Percentiles rank a stretch among this genome's conserved stretches.
Evolutionary conservation across 768 basidiomycete species (phyloP).

Genomic region (Rubroboletus pulcherrimus): DNA sequence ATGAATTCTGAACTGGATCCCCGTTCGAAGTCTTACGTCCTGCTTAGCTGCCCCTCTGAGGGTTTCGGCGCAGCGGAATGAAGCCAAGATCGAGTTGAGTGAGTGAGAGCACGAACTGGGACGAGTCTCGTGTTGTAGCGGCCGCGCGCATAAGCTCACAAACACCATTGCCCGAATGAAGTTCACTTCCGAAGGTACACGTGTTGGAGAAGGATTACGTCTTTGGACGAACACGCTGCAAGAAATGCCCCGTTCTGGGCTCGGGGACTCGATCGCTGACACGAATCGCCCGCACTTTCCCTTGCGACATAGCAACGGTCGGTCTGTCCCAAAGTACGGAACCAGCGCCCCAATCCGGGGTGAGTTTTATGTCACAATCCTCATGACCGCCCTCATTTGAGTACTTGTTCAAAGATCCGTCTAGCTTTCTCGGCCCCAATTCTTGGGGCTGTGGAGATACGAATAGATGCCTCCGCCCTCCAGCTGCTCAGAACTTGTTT

Average conservation of each 20-base stretch:
- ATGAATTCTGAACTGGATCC: conserved; percentile 26
- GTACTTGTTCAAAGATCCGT: conserved; percentile 16
- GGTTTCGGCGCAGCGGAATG: conserved; percentile 12
- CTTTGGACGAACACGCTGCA: conserved; percentile 20
- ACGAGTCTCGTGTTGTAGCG: conserved; percentile 16
- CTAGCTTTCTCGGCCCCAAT: conserved; percentile 22
- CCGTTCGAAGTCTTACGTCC: conserved; percentile 8
- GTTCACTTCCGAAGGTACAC: conserved; percentile 26
- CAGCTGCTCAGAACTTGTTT: conserved; percentile 13
- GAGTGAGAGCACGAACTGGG: conserved; percentile 14
- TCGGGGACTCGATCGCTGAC: conserved; percentile 27
- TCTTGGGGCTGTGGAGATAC: conserved; percentile 23
- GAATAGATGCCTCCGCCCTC: conserved; percentile 22
- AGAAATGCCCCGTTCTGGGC: conserved; percentile 21
- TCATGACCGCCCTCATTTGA: conserved; percentile 13
- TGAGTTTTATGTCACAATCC: conserved; percentile 23
- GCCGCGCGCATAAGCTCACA: conserved; percentile 8
- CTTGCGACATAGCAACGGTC: conserved; percentile 23
- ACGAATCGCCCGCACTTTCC: conserved; percentile 16
- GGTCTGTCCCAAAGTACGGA: conserved; percentile 11
- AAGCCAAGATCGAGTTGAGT: conserved; percentile 1
- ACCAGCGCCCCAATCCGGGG: conserved; percentile 10
- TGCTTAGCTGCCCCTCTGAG: not conserved
- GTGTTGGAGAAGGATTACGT: conserved; percentile 27
- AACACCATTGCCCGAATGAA: conserved; percentile 12